Conservation (phyloP, 2,329 filamentous ascomycete species). For the Epicoccum nigrum region DNA sequence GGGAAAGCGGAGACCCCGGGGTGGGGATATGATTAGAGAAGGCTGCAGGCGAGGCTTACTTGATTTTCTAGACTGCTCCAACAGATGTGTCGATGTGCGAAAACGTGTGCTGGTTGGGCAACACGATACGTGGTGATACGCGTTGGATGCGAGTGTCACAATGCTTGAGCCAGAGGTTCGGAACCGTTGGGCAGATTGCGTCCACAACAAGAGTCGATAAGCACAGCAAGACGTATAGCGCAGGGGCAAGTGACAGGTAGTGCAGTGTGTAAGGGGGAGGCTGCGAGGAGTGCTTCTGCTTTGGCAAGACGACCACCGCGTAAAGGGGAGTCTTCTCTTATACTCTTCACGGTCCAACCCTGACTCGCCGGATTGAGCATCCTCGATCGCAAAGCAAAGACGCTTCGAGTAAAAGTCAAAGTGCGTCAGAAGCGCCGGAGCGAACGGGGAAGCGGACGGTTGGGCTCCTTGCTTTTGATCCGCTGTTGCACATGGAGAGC, state of each 20-base stretch:
- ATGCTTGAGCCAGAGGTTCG: conserved; percentile 1
- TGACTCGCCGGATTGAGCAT: conserved; percentile 37
- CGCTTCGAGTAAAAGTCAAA: conserved; percentile 40
- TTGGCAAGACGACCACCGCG: conserved; percentile 18
- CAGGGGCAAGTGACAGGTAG: not conserved
- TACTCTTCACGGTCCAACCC: conserved; percentile 34
- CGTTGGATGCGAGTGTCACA: conserved; percentile 12
- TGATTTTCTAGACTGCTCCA: conserved; percentile 28
- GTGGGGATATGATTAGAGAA: conserved; percentile 28
- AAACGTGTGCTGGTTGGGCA: conserved; percentile 14
- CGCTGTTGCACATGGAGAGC: conserved; percentile 36
- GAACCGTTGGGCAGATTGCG: conserved; percentile 8
- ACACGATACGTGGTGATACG: conserved; percentile 21
- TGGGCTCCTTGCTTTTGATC: conserved; percentile 40
- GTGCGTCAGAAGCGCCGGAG: conserved; percentile 22
- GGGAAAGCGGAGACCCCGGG: conserved; percentile 29
- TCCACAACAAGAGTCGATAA: conserved; percentile 5
- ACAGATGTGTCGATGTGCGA: not conserved
- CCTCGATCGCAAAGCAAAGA: conserved; percentile 17
- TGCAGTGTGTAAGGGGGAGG: conserved; percentile 14
- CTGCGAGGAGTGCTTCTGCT: conserved; percentile 12
- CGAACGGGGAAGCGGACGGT: conserved; percentile 39
- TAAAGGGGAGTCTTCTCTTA: conserved; percentile 34
- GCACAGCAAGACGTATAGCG: conserved; percentile 9
- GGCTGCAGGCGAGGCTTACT: conserved; percentile 43